These are phyloP conservation scores for Lachancea lanzarotensis DNA, from an alignment of 805 yeast genomes.

Conservation along the genomic window DNA sequence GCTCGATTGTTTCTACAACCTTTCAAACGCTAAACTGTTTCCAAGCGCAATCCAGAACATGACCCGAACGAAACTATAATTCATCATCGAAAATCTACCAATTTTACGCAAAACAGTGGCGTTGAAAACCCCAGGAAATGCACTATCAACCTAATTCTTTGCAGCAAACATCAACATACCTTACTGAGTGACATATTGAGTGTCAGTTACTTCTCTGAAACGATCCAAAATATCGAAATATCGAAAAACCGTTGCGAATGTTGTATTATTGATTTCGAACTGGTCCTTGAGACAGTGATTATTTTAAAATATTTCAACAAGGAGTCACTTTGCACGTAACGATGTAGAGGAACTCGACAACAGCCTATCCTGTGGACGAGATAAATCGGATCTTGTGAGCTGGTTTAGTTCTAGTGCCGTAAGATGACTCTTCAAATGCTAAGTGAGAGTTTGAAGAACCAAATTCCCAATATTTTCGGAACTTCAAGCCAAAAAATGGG, in stretches of 20 bases:
- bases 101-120: too few relatives aligned
- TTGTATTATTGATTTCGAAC: not conserved
- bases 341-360: too few relatives aligned
- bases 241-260: not conserved
- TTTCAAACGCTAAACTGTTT: too few relatives aligned
- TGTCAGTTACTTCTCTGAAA: not conserved
- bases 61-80: not conserved
- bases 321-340: not conserved
- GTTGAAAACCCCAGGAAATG: not conserved
- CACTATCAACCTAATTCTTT: not conserved
- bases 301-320: not conserved
- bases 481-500: too few relatives aligned
- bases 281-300: not conserved
- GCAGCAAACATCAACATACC: slow-evolving; percentile 5
- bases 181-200: slow-evolving; percentile 8
- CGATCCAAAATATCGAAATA: not conserved
- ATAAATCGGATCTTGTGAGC: too few relatives aligned
- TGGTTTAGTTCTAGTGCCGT: too few relatives aligned
- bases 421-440: too few relatives aligned
- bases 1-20: too few relatives aligned
- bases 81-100: not conserved
- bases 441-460: too few relatives aligned
- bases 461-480: too few relatives aligned
- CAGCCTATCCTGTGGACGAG: too few relatives aligned
- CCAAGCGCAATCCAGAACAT: too few relatives aligned